phyloP scores from a whole-genome alignment of 23 red algal species.

The Agarophyton chilense region DNA sequence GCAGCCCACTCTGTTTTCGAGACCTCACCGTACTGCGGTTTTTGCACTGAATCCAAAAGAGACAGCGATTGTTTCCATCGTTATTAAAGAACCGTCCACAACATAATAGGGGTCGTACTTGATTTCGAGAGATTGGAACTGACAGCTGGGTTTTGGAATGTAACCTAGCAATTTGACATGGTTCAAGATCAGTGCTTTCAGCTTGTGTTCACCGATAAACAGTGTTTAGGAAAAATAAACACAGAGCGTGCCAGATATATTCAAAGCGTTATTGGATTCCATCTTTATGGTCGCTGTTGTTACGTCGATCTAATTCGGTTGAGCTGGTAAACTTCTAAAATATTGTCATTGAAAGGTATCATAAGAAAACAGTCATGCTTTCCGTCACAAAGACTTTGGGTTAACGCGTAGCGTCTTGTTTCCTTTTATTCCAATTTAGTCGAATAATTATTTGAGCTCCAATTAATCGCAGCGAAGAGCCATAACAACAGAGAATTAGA shows the following conservation, averaged over 20 bases:
- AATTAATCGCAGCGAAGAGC: no score
- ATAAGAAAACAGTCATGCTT: background rate
- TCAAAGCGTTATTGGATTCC: slow-evolving; percentile 5
- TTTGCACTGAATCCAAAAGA: background rate
- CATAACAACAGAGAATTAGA: no score
- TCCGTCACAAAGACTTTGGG: no score
- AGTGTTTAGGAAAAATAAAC: background rate
- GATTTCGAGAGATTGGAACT: background rate
- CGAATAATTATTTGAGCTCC: no score
- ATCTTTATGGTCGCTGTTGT: background rate
- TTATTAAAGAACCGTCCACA: background rate
- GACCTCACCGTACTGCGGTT: background rate
- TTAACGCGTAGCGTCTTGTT: no score
- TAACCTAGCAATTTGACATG: background rate
- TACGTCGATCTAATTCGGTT: background rate
- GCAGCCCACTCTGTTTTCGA: background rate
- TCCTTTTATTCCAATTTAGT: no score
- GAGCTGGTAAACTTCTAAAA: background rate
- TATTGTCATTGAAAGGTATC: background rate
- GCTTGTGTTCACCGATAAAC: background rate
- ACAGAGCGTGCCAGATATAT: background rate
- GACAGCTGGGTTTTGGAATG: background rate
- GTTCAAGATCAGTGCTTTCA: background rate
- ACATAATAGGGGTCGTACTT: background rate
- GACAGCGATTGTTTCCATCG: background rate